phyloP scores from a whole-genome alignment of 2,329 filamentous ascomycete species.

The Penicillium sp. region DNA sequence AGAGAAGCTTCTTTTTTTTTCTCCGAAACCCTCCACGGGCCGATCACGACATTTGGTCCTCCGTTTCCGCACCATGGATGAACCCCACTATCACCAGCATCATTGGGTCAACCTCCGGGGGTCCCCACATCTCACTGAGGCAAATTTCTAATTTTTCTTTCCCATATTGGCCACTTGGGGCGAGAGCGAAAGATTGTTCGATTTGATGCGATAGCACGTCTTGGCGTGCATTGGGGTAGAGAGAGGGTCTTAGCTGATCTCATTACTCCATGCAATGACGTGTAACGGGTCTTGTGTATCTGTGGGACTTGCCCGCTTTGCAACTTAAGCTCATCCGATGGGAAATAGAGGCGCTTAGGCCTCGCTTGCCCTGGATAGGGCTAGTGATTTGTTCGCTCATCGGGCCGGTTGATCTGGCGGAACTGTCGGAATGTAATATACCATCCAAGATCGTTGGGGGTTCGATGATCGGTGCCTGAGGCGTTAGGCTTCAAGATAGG shows the following conservation, averaged over 20 bases:
- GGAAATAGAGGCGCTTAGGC: neutral
- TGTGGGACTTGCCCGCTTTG: neutral
- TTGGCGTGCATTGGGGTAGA: neutral
- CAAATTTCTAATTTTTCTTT: conserved; percentile 14
- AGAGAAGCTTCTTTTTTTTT: conserved; percentile 8
- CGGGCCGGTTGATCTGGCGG: neutral
- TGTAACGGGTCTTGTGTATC: neutral
- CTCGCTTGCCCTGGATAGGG: neutral
- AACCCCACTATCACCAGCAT: conserved; percentile 11
- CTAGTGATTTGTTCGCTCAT: neutral
- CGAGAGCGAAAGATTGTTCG: neutral
- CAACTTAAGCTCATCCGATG: neutral
- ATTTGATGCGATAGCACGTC: conserved; percentile 1
- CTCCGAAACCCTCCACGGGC: conserved; percentile 7
- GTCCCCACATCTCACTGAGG: conserved; percentile 14
- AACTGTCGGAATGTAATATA: neutral
- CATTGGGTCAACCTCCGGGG: conserved; percentile 13
- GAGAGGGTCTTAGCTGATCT: neutral
- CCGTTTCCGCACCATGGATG: conserved; percentile 3
- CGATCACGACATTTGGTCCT: conserved; percentile 18
- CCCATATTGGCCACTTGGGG: neutral
- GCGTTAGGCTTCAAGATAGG: neutral
- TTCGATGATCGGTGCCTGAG: neutral
- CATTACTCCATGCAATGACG: neutral
- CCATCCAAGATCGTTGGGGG: neutral